A percentile compares a stretch with the other conserved stretches of the same genome.
Conservation (phyloP, 148 eudicot genomes). For the Rhododendron kiyosumense region DNA sequence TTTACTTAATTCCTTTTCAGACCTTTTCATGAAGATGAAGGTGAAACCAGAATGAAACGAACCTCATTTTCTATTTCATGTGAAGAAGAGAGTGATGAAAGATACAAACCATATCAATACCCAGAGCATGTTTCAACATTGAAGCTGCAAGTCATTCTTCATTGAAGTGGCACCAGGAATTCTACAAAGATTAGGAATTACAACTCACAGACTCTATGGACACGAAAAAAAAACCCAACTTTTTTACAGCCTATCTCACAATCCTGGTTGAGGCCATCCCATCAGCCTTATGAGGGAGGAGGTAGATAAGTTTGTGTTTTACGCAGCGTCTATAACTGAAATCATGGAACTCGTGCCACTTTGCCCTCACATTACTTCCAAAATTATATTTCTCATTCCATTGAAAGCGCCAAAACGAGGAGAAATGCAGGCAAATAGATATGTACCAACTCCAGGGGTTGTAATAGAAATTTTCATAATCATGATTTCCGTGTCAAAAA, state of each 20-base stretch:
- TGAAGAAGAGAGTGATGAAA: background rate
- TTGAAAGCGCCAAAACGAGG: background rate
- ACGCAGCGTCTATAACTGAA: background rate
- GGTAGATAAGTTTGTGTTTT: background rate
- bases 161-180: background rate
- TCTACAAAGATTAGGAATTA: background rate
- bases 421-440: background rate
- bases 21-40: background rate
- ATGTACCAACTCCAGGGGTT: background rate
- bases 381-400: background rate
- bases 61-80: background rate
- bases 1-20: background rate
- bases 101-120: background rate
- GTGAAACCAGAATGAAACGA: background rate
- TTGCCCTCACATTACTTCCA: background rate
- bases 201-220: background rate
- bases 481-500: background rate
- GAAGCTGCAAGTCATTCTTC: background rate
- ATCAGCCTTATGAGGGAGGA: background rate
- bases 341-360: background rate
- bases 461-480: background rate
- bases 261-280: background rate
- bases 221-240: background rate
- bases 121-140: background rate
- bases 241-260: background rate